Evolutionary conservation across 768 basidiomycete genomes (phyloP).

Genomic region (Pluteus cervinus): DNA sequence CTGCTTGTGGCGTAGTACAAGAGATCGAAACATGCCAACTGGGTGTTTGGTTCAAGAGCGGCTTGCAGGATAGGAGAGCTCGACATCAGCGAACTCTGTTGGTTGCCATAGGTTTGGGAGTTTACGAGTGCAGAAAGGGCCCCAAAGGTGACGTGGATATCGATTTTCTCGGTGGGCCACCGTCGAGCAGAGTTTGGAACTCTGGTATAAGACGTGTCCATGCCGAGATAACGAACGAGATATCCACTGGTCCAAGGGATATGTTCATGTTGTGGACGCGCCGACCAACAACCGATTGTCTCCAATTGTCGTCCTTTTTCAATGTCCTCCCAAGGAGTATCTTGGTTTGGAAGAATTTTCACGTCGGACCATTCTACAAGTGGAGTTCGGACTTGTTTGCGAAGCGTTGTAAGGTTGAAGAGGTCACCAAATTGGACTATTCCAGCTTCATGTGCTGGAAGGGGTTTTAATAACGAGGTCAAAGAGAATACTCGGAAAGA

Average conservation of each 20-base stretch:
- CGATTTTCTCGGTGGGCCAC: background rate
- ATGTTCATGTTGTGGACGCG: background rate
- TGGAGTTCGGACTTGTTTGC: constrained; percentile 27
- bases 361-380: constrained; percentile 46
- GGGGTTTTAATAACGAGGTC: constrained; percentile 1
- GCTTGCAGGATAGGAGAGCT: background rate
- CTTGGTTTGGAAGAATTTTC: constrained; percentile 22
- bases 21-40: constrained; percentile 7
- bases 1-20: constrained; percentile 5
- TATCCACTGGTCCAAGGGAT: background rate
- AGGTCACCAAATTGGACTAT: constrained; percentile 34
- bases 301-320: too few species aligned
- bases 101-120: background rate
- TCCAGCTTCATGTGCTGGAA: constrained; percentile 23
- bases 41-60: background rate
- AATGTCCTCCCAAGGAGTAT: background rate
- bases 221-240: constrained; percentile 4
- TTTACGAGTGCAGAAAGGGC: constrained; percentile 5
- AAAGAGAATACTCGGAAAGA: background rate
- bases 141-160: constrained; percentile 5
- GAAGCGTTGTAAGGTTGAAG: constrained; percentile 35
- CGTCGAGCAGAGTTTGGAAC: background rate
- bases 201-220: constrained; percentile 6
- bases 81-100: background rate
- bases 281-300: constrained; percentile 8